Conservation (phyloP, 768 basidiomycete genomes). For the Kondoa subrosea region DNA sequence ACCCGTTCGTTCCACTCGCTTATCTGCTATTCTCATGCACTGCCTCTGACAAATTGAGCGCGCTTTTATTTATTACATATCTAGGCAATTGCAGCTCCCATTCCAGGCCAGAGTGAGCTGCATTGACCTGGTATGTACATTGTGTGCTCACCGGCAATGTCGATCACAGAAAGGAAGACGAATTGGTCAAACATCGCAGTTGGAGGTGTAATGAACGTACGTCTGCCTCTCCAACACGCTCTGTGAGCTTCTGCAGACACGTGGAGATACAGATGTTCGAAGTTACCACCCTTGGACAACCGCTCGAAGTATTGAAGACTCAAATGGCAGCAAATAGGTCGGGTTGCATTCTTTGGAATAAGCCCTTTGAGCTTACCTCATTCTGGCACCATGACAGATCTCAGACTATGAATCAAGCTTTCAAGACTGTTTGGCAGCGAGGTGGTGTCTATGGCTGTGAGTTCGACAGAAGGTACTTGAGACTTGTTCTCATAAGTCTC, state of each 20-base stretch:
- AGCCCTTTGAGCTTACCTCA: not conserved
- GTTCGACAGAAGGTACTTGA: not conserved
- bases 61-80: no score
- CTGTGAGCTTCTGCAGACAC: not conserved
- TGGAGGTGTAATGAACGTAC: not conserved
- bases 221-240: not conserved
- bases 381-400: slow-evolving; percentile 28
- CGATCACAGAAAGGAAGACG: not conserved
- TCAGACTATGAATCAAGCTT: slow-evolving; percentile 75
- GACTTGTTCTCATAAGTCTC: not conserved
- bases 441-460: slow-evolving; percentile 61
- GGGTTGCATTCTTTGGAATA: not conserved
- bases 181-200: not conserved
- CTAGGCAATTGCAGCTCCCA: no score
- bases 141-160: no score
- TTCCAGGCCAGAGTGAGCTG: no score
- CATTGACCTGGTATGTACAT: no score
- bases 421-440: slow-evolving; percentile 71
- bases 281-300: slow-evolving; percentile 94
- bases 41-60: no score
- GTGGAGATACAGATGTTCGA: slow-evolving; percentile 92
- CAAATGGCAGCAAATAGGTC: slow-evolving; percentile 96
- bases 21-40: no score
- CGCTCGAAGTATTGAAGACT: slow-evolving; percentile 91
- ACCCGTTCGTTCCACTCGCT: no score